Evolutionary conservation across 2,329 filamentous ascomycete species (phyloP), one percentile per base, ranked within the genome.

Genomic region (Epichloe baconii): DNA sequence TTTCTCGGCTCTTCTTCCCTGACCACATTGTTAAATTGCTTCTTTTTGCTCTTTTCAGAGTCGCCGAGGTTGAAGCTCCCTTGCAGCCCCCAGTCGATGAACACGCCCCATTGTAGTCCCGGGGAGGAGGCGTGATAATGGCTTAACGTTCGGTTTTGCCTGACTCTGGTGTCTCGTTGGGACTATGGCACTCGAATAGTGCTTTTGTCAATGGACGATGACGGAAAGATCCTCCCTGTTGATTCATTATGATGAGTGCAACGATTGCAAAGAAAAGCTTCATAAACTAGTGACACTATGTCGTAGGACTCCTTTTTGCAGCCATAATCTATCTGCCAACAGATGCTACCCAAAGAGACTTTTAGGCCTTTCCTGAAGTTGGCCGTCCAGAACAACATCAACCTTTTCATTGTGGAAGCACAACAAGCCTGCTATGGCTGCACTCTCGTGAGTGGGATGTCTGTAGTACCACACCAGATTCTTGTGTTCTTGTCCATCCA

Each of bases 381-480:
- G 36, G 1, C 80, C 80, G 54, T 80, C 77, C 5, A 83, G 56
- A 51, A 70, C 67, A n/a, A 85, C 72, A 53, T 83, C 78, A 1
- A 85, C 78, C 64, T 80, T 81, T 61, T 85, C 82, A 55, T 85
- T 83, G 55, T 84, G 85, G 53, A 85, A 85, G 58, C 80, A 84
- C 49, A 82, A 45, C 45, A 71, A 60, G 2, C 80, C 79, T 1
- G 75, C 75, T 53, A 85, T 68, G 2, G 63, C 64, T 2, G 71
- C 73, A 51, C 76, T 77, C 63, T 85, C 82, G 0, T 68, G 58
- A 0, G 74, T 78, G 3, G 82, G 79, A 11, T 71, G 69, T 15
- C 66, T 66, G 51, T 85, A 86, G 52, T 75, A 83, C 82, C 82
- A 86, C 1, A 82, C 71, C 3, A 80, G 50, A 57, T 84, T 74